Base-by-base conservation (phyloP, 2,329 filamentous ascomycete genomes). In the Scytalidium lignicola region DNA sequence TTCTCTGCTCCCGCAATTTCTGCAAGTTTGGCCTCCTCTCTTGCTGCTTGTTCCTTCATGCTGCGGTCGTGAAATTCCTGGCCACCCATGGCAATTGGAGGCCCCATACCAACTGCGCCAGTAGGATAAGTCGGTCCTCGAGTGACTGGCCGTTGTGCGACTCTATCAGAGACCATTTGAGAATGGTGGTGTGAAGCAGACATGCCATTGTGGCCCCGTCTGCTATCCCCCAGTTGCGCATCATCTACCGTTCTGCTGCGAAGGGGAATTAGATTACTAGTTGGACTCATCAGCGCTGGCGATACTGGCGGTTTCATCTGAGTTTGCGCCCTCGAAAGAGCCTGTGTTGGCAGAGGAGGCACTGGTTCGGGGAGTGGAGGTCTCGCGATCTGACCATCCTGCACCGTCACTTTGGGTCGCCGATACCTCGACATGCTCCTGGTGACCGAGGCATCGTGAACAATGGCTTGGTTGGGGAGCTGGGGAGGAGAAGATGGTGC, bases 381-480 rank as follows among this genome's bases (percentile, higher is more conserved):
- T 44, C 32, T 37, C 15, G 32, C 32, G 32, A 37, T 37, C 32
- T 37, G 32, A 17, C 32, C 32, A 37, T 37, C 32, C 12, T 13
- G 32, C 4, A 51, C 40, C 40, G 23, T 26, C 23, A 26, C 23
- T 26, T 55, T 57, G 19, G 62, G 51, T 19, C 61, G 58, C 21
- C 65, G 58, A 51, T 71, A 70, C 19, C 69, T 60, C 29, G 67
- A 65, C 62, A 68, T 69, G 52, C 67, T 70, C 47, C 63, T 57
- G 42, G 58, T 48, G 44, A 66, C 53, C 6, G 56, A 55, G 32
- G 52, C 61, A 56, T 61, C 61, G 41, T 61, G 51, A 19, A 49
- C 46, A 20, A 55, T 59, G 50, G 69, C 51, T 44, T 60, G 62
- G 47, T 69, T 65, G 19, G 67, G 58, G 17, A 63, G 58, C 19